These are phyloP conservation scores for Phylloporus scabripes DNA, from an alignment of 768 basidiomycete species.

Conservation along the genomic window DNA sequence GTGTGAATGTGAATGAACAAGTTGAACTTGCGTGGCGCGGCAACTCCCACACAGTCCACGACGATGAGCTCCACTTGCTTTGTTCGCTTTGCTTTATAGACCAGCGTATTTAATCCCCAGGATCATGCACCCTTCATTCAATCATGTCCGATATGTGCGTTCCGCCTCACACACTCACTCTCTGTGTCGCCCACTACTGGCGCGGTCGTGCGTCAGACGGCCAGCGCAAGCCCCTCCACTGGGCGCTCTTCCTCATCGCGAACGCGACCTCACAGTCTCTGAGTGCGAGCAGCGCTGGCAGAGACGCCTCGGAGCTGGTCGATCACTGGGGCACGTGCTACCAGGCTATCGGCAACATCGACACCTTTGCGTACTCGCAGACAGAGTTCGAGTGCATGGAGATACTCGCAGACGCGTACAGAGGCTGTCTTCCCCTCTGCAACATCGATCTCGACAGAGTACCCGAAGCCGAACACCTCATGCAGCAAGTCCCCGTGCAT, in stretches of 20 bases:
- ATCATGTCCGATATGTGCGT: slow-evolving; percentile 15
- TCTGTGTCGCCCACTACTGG: slow-evolving; percentile 30
- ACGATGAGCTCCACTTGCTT: slow-evolving; percentile 8
- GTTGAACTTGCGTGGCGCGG: slow-evolving; percentile 29
- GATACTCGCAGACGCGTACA: slow-evolving; percentile 26
- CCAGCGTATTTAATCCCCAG: slow-evolving; percentile 6
- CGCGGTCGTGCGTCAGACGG: slow-evolving; percentile 20
- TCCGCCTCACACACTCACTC: slow-evolving; percentile 14
- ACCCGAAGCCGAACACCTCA: slow-evolving; percentile 14
- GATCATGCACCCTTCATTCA: not conserved
- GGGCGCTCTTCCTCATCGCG: slow-evolving; percentile 27
- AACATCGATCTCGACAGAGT: slow-evolving; percentile 13
- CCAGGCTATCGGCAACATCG: slow-evolving; percentile 27
- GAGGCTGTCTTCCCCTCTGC: slow-evolving; percentile 26
- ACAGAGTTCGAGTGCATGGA: slow-evolving; percentile 28
- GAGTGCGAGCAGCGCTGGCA: slow-evolving; percentile 17
- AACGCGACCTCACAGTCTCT: slow-evolving; percentile 22
- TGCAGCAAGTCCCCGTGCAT: slow-evolving; percentile 22
- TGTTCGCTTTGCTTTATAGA: slow-evolving; percentile 13
- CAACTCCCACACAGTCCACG: slow-evolving; percentile 12
- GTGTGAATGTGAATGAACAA: slow-evolving; percentile 24
- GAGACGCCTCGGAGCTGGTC: slow-evolving; percentile 17
- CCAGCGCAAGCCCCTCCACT: slow-evolving; percentile 24
- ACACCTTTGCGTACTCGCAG: slow-evolving; percentile 24
- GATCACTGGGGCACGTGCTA: slow-evolving; percentile 31